Evolutionary conservation across 2,329 filamentous ascomycete species (phyloP), one percentile per base, ranked within the genome.

Genomic region (Ophiobolus disseminans): DNA sequence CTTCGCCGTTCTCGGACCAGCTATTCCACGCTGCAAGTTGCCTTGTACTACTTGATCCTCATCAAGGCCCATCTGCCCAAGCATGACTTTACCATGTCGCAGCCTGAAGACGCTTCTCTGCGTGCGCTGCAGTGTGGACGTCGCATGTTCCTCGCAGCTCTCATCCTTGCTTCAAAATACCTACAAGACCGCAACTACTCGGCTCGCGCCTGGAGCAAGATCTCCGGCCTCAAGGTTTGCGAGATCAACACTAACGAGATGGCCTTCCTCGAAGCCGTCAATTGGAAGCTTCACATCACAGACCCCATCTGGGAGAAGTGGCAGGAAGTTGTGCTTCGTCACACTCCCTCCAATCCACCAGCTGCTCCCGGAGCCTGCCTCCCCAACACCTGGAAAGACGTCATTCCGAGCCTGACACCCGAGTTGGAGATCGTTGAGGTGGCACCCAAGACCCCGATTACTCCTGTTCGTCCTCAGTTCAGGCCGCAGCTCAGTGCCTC

Each of bases 171-270:
- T 2, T 97, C 94, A 26, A 99, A 99, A 78, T 99, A 97, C 72
- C 80, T 99, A 37, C 94, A 99, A 75, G 94, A 99, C 72, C 88
- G 93, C 62, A 99, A 97, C 76, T 99, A 96, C 76, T 97, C 94
- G 11, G 91, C 94, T 39, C 87, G 93, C 46, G 94, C 94, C 32
- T 99, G 94, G 94, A 97, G 93, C 75, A 97, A 96, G 80, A 99
- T 99, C 63, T 97, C 94, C 14, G 94, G 94, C n/a, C 80, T 99
- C 48, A 91, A 90, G 70, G 92, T 91, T 3, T 80, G 84, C 47
- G 94, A 99, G 76, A 97, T 99, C 75, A 97, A 97, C 75, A 88
- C 91, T 68, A 97, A 97, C 73, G 94, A 99, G 77, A 88, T 95
- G 73, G 86, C 90, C 14, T 99, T 97, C 72, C 82, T 99, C 37